Percentiles rank a stretch among this genome's conserved stretches.
Evolutionary conservation across 495 filamentous ascomycete genomes (phyloP).

Genomic region (Achaetomiella virescens): DNA sequence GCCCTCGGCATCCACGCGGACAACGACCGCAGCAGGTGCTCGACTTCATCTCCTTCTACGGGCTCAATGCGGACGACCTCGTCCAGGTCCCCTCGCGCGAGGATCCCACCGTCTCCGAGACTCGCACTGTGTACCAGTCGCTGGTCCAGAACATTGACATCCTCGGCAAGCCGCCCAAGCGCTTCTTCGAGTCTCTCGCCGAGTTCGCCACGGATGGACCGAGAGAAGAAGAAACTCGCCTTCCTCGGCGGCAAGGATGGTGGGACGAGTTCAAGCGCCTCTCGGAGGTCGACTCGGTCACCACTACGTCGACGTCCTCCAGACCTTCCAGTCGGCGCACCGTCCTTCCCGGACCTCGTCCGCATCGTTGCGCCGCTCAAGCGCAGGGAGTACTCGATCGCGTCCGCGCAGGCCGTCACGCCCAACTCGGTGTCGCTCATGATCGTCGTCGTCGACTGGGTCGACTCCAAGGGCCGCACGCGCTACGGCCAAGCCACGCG

Average conservation of each 20-base stretch:
- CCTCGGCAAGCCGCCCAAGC: conserved; percentile 92
- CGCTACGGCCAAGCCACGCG: conserved; percentile 89
- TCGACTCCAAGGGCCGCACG: conserved; percentile 77
- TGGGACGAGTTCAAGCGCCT: conserved; percentile 89
- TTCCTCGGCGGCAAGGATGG: conserved; percentile 77
- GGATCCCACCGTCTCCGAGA: conserved; percentile 67
- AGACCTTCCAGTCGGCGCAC: conserved; percentile 82
- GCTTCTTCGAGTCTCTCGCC: conserved; percentile 89
- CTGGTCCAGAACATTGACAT: conserved; percentile 93
- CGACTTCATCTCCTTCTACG: conserved; percentile 86
- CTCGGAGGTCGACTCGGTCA: conserved; percentile 87
- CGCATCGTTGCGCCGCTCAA: conserved; percentile 87
- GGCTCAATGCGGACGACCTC: conserved; percentile 70
- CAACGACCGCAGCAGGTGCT: conserved; percentile 74
- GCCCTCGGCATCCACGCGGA: conserved; percentile 95
- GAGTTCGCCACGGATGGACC: conserved; percentile 78
- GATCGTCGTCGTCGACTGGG: conserved; percentile 97
- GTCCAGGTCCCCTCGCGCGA: conserved; percentile 90
- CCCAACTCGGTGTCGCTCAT: conserved; percentile 84
- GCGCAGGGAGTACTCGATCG: conserved; percentile 95
- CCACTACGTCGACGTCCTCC: conserved; percentile 84
- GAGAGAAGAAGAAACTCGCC: conserved; percentile 74
- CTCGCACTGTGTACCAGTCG: conserved; percentile 88
- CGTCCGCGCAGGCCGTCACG: conserved; percentile 87
- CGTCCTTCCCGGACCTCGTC: conserved; percentile 82